phyloP scores from a whole-genome alignment of 2,329 filamentous ascomycete species.

The Clonostachys chloroleuca region DNA sequence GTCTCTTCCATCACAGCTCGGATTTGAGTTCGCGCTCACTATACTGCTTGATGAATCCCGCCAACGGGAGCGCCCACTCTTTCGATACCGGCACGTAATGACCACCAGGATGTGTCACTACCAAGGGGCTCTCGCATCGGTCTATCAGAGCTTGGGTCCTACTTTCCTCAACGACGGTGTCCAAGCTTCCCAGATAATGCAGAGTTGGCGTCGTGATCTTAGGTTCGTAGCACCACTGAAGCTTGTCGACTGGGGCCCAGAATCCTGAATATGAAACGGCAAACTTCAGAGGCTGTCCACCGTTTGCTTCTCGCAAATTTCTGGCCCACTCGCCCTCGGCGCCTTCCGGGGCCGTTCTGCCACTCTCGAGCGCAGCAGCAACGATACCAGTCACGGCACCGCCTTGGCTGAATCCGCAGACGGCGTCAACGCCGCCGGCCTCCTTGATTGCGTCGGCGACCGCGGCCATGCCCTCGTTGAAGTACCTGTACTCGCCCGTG shows the following conservation, averaged over 20 bases:
- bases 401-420: slow-evolving; percentile 81
- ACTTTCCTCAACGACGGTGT: slow-evolving; percentile 81
- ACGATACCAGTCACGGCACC: slow-evolving; percentile 69
- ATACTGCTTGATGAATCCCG: slow-evolving; percentile 59
- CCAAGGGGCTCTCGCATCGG: slow-evolving; percentile 48
- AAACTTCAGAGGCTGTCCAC: slow-evolving; percentile 54
- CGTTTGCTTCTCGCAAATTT: slow-evolving; percentile 44
- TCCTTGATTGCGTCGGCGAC: slow-evolving; percentile 59
- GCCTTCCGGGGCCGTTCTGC: slow-evolving; percentile 16
- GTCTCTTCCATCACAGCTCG: slow-evolving; percentile 11
- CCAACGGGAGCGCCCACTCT: slow-evolving; percentile 73
- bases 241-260: slow-evolving; percentile 53
- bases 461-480: slow-evolving; percentile 62
- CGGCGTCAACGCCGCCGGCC: slow-evolving; percentile 69
- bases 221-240: slow-evolving; percentile 66
- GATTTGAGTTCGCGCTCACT: slow-evolving; percentile 16
- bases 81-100: slow-evolving; percentile 85
- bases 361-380: slow-evolving; percentile 62
- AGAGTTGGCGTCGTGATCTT: slow-evolving; percentile 71
- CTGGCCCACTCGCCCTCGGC: slow-evolving; percentile 33
- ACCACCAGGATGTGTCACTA: slow-evolving; percentile 75
- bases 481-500: slow-evolving; percentile 56
- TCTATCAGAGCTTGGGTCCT: slow-evolving; percentile 65
- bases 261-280: slow-evolving; percentile 77
- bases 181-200: slow-evolving; percentile 79